Conservation (phyloP, 371 early-diverging fungal species). For the Blakeslea trispora region DNA sequence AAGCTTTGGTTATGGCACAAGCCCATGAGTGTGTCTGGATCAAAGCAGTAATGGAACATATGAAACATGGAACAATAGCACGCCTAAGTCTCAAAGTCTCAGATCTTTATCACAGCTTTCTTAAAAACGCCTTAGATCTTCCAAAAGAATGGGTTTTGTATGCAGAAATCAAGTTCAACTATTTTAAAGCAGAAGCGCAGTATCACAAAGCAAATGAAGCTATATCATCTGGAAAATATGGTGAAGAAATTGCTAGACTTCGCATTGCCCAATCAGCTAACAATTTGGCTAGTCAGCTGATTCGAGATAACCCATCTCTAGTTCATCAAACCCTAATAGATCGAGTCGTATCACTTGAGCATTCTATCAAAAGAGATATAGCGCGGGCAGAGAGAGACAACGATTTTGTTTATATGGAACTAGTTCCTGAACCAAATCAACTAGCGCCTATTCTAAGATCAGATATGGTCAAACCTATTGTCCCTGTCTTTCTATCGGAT, state of each 20-base stretch:
- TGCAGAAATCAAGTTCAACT: constrained; percentile 67
- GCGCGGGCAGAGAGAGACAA: constrained; percentile 85
- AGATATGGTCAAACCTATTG: constrained; percentile 70
- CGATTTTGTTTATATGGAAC: constrained; percentile 82
- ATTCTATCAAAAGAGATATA: constrained; percentile 58
- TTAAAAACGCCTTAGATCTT: constrained; percentile 47
- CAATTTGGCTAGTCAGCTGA: constrained; percentile 19
- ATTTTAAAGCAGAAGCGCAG: constrained; percentile 77
- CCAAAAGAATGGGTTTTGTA: constrained; percentile 62
- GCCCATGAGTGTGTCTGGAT: constrained; percentile 90
- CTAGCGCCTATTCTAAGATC: constrained; percentile 68
- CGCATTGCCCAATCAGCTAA: constrained; percentile 53
- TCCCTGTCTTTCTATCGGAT: constrained; percentile 42
- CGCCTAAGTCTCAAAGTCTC: constrained; percentile 75
- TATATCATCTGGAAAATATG: constrained; percentile 71
- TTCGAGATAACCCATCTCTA: constrained; percentile 26
- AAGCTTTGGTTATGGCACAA: constrained; percentile 82
- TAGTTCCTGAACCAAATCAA: constrained; percentile 64
- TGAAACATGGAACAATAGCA: constrained; percentile 76
- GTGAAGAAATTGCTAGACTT: constrained; percentile 82
- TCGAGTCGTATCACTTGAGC: constrained; percentile 49
- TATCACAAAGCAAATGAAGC: constrained; percentile 75
- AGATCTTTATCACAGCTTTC: constrained; percentile 58
- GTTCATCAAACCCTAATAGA: constrained; percentile 20
- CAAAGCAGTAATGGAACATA: constrained; percentile 75